Percentiles rank a stretch among this genome's conserved stretches.
Evolutionary conservation across 345 rosid genomes (phyloP).

Genomic region (Mangifera indica): DNA sequence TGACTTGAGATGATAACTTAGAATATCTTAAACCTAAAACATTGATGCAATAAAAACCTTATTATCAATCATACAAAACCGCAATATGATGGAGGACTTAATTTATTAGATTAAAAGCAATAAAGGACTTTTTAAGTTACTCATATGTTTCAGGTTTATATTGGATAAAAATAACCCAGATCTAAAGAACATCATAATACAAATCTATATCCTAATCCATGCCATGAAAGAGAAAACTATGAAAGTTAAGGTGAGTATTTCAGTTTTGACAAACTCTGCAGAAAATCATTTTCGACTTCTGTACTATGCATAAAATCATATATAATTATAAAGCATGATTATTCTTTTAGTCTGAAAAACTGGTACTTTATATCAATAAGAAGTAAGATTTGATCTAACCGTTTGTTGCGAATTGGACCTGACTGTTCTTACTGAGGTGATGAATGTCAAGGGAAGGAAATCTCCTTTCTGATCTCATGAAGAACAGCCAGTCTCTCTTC

Average conservation of each 20-base stretch:
- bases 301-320: neutral
- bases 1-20: slow-evolving; percentile 34
- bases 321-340: neutral
- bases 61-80: neutral
- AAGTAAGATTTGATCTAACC: slow-evolving; percentile 14
- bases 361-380: neutral
- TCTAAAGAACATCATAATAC: neutral
- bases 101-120: neutral
- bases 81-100: neutral
- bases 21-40: slow-evolving; percentile 46
- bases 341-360: neutral
- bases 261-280: neutral
- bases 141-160: neutral
- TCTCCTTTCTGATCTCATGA: slow-evolving; percentile 17
- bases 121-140: slow-evolving; percentile 1
- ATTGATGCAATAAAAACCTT: slow-evolving; percentile 23
- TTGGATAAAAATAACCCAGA: neutral
- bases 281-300: neutral
- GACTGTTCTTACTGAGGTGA: slow-evolving; percentile 14
- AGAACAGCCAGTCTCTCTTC: slow-evolving; percentile 22
- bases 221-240: neutral
- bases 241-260: neutral
- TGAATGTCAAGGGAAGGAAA: slow-evolving; percentile 17
- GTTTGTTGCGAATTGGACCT: slow-evolving; percentile 6
- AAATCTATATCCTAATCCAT: neutral